phyloP scores from a whole-genome alignment of 345 rosid genomes.

The Odontarrhena argentea region DNA sequence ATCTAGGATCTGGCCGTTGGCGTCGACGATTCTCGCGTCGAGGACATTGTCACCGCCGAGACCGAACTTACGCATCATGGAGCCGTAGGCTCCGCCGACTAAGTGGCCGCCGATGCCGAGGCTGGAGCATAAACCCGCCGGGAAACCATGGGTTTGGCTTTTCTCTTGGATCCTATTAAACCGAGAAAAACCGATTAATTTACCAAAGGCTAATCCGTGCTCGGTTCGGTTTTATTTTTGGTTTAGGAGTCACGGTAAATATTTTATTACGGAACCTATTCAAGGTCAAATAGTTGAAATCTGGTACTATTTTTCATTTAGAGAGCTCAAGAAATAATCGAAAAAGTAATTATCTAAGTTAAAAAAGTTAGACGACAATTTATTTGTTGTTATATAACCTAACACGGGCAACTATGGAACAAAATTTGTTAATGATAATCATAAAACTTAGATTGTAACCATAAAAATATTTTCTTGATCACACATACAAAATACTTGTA shows the following conservation, averaged over 20 bases:
- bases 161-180: constrained; percentile 61
- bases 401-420: too few relatives aligned
- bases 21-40: constrained; percentile 67
- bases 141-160: constrained; percentile 66
- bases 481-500: too few relatives aligned
- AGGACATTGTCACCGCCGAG: constrained; percentile 78
- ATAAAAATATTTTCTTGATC: too few relatives aligned
- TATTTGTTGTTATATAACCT: too few relatives aligned
- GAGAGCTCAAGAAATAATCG: not conserved
- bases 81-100: constrained; percentile 70
- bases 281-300: not conserved
- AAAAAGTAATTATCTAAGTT: too few relatives aligned
- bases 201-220: not conserved
- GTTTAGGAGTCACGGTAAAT: too few relatives aligned
- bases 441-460: too few relatives aligned
- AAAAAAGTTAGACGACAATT: too few relatives aligned
- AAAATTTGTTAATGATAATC: too few relatives aligned
- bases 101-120: constrained; percentile 70
- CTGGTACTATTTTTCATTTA: not conserved
- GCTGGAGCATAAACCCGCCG: constrained; percentile 69
- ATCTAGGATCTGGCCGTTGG: constrained; percentile 56
- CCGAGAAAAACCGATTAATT: not conserved
- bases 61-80: constrained; percentile 79
- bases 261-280: too few relatives aligned
- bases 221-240: not conserved